A percentile compares a stretch with the other conserved stretches of the same genome.
phyloP scores from a whole-genome alignment of 495 filamentous ascomycete genomes.

The Aspergillus conjunctus region DNA sequence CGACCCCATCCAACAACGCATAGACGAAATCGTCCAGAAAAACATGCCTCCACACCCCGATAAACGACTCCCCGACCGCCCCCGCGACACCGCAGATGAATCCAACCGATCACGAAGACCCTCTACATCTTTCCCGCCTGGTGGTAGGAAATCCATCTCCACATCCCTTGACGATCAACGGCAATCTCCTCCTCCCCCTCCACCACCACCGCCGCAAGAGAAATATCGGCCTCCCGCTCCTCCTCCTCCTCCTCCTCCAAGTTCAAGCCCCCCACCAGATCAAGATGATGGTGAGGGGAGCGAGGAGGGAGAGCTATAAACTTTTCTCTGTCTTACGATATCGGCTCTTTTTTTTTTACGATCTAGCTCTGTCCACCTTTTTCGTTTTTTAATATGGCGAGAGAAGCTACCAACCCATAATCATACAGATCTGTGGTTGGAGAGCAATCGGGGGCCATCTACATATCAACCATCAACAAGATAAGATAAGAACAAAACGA shows the following conservation, averaged over 20 bases:
- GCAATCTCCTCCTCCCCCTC: slow-evolving; percentile 12
- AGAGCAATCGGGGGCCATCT: too few relatives aligned
- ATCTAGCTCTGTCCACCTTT: neutral
- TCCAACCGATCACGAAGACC: slow-evolving; percentile 16
- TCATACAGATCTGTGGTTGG: neutral
- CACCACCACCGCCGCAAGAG: slow-evolving; percentile 15
- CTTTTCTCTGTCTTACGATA: neutral
- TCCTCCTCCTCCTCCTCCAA: slow-evolving; percentile 20
- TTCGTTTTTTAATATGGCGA: neutral
- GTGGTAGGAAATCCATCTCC: slow-evolving; percentile 7
- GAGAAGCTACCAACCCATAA: too few relatives aligned
- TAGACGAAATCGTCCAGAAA: slow-evolving; percentile 39
- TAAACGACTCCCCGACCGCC: slow-evolving; percentile 22
- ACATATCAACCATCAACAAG: too few relatives aligned
- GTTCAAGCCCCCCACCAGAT: slow-evolving; percentile 16
- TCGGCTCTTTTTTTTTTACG: neutral
- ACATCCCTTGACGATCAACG: slow-evolving; percentile 10
- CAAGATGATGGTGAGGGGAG: slow-evolving; percentile 39
- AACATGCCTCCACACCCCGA: slow-evolving; percentile 22
- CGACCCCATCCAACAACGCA: slow-evolving; percentile 38
- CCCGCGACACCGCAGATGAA: slow-evolving; percentile 20
- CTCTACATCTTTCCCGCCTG: slow-evolving; percentile 5
- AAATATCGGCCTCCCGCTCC: slow-evolving; percentile 13
- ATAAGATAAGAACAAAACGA: too few relatives aligned
- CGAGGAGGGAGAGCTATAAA: slow-evolving; percentile 49